Percentiles rank a stretch among this genome's conserved stretches.
Conservation (phyloP, 2,329 filamentous ascomycete species). For the Pestalotiopsis fici region DNA sequence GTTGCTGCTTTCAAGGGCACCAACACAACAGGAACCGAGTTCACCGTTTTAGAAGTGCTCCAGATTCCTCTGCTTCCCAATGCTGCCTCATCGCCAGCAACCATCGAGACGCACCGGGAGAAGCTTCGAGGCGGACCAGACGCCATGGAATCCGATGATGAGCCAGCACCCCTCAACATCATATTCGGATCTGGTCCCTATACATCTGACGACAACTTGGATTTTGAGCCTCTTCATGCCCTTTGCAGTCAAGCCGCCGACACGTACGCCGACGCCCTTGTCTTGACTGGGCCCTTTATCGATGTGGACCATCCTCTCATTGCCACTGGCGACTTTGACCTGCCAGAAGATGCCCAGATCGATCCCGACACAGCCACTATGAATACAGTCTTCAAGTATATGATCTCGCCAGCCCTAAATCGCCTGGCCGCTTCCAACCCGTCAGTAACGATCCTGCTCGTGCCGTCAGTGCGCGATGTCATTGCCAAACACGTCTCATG, state of each 20-base stretch:
- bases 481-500: constrained; percentile 72
- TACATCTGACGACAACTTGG: constrained; percentile 87
- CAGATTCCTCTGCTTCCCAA: constrained; percentile 72
- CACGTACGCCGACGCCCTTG: constrained; percentile 73
- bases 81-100: constrained; percentile 68
- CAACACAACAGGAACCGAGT: constrained; percentile 83
- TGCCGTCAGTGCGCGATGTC: constrained; percentile 74
- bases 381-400: constrained; percentile 78
- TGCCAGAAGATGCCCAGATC: constrained; percentile 65
- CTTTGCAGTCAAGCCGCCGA: constrained; percentile 78
- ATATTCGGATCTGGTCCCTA: constrained; percentile 85
- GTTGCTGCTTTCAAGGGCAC: constrained; percentile 85
- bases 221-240: constrained; percentile 83
- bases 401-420: constrained; percentile 74
- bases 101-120: constrained; percentile 69
- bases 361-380: constrained; percentile 81
- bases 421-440: constrained; percentile 72
- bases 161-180: constrained; percentile 70
- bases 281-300: constrained; percentile 85
- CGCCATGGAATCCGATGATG: constrained; percentile 60
- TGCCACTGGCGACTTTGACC: constrained; percentile 76
- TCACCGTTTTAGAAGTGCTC: constrained; percentile 77
- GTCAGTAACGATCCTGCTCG: constrained; percentile 75
- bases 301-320: constrained; percentile 90
- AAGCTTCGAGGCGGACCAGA: constrained; percentile 67